Percentiles rank a stretch among this genome's conserved stretches.
Conservation (phyloP, 805 yeast species). For the Candida yuanshanica region DNA sequence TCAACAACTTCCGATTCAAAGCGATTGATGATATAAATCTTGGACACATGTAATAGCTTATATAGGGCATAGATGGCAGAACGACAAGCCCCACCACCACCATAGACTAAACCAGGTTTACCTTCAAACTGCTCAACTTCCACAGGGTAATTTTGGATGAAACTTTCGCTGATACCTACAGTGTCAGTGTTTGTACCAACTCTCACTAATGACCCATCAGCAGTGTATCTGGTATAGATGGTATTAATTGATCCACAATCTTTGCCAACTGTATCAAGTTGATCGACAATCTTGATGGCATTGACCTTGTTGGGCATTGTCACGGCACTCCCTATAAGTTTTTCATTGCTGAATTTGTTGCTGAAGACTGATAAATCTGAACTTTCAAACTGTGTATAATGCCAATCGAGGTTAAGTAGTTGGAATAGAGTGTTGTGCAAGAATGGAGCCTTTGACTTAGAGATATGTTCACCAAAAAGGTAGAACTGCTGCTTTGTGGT, state of each 20-base stretch:
- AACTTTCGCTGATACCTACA: constrained; percentile 19
- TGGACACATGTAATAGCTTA: constrained; percentile 19
- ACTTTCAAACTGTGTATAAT: constrained; percentile 18
- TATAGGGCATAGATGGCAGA: constrained; percentile 22
- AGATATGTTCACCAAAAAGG: constrained; percentile 21
- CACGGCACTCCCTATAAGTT: constrained; percentile 19
- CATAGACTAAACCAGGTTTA: constrained; percentile 20
- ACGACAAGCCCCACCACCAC: constrained; percentile 26
- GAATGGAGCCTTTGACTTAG: constrained; percentile 20
- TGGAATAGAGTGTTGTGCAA: constrained; percentile 20
- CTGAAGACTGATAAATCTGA: constrained; percentile 15
- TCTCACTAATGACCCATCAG: constrained; percentile 6
- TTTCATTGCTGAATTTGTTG: constrained; percentile 7
- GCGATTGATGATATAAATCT: constrained; percentile 22
- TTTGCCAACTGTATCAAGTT: constrained; percentile 17
- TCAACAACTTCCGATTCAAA: constrained; percentile 17
- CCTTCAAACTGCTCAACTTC: constrained; percentile 10
- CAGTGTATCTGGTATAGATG: constrained; percentile 14
- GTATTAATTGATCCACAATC: constrained; percentile 25
- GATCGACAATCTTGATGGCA: constrained; percentile 18
- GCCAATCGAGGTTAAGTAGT: constrained; percentile 15
- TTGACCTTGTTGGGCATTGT: constrained; percentile 24
- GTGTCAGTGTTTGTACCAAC: constrained; percentile 25
- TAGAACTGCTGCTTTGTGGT: constrained; percentile 12
- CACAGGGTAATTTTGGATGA: constrained; percentile 17